Evolutionary conservation across 139 green algal species (phyloP), one percentile per base, ranked within the genome.

Genomic region (Choricystis sp.): DNA sequence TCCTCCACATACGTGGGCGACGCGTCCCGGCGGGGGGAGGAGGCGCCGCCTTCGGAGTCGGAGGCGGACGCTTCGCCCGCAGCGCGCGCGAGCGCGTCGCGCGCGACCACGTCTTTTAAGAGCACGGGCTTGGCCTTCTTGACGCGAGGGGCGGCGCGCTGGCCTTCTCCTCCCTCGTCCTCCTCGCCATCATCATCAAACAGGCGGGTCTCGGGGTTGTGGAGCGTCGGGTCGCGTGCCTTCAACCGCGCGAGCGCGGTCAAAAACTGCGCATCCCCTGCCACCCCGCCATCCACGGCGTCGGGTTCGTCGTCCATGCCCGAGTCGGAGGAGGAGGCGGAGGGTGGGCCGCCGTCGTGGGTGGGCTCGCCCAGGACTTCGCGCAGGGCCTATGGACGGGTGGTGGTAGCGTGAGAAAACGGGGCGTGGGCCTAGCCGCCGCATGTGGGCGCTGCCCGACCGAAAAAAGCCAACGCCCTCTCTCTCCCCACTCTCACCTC

Each of bases 91-190:
- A 87, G 64, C 1, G 78, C 85, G 77, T 95, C 81, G 66, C 85
- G 67, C 4, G 84, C 85, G 21, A 89, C 57, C 1, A 94, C 69
- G 56, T 94, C 83, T 64, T 90, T 91, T 28, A 95, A 70, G 57
- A 78, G 86, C 74, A 91, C 60, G 14, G 80, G 78, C 71, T 83
- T 81, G 2, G 71, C 67, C 66, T 77, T 69, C 64, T 71, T 66
- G 20, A n/a, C 48, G n/a, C 49, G 26, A 66, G 31, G 27, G 59
- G 27, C n/a, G 4, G 29, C 57, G 23, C 19, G 29, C 55, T 56
- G 27, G 19, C 27, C 65, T 25, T 2, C 67, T 48, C 3, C 67
- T 62, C 27, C 60, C 25, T 57, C 67, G 23, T 64, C 59, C 26
- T 56, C 60, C 24, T 66, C 73, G 3, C 58, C 14, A 21, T 48